Evolutionary conservation across 2,329 filamentous ascomycete species (phyloP), one percentile per base, ranked within the genome.

Genomic region (Penicillium sp.): DNA sequence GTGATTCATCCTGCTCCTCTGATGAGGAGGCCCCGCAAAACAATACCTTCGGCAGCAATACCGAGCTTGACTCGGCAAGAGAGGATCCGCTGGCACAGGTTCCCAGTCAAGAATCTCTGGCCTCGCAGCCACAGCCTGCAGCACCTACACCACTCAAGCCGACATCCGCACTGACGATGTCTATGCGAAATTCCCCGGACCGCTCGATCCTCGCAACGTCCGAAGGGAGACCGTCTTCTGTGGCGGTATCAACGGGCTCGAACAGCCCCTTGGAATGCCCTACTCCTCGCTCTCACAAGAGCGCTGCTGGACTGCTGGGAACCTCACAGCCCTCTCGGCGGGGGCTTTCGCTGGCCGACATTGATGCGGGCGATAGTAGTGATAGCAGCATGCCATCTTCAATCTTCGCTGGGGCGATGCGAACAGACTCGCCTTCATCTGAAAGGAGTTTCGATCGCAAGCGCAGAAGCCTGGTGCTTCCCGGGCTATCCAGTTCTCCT

Each of bases 301-400:
- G 77, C 47, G 71, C 72, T 39, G 72, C 70, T 54, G 78, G 72
- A 48, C 68, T 84, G 11, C 66, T 83, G 4, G 73, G 76, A 6
- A 79, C 79, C 39, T 70, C 77, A 36, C 76, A 73, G 39, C 64
- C 64, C 8, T 84, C 82, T 38, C 86, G 90, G 39, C 80, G 89
- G 18, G 83, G 83, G 3, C 90, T 89, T 1, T 75, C 93, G 48
- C 77, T 89, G 33, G 77, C 88, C 20, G 91, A 95, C 54, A 90
- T 87, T 48, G 93, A 98, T 62, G 83, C 82, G 8, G 88, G 88
- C 11, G 83, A 86, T 14, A 59, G 53, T 39, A 95, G 90, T 57
- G 93, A 98, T 60, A 87, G 86, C 39, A 97, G 90, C 62, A 77
- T 89, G 38, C 80, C 86, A 29, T 97, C 91, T 1, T 94, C 89